Evolutionary conservation across 139 green algal genomes (phyloP).

Genomic region (Raphidocelis subcapitata): DNA sequence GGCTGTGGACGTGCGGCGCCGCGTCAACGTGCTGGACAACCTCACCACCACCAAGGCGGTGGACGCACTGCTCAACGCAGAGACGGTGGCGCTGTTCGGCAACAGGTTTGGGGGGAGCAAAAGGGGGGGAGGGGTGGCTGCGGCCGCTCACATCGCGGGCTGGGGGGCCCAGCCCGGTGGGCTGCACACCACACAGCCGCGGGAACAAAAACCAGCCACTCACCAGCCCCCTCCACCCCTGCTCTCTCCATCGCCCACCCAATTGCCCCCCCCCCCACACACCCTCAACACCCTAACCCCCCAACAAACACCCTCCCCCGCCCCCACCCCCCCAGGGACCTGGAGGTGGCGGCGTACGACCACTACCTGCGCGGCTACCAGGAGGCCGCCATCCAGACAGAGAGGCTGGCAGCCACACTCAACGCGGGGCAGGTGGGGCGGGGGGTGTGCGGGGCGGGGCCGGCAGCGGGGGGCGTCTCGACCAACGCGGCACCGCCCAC

Average conservation of each 20-base stretch:
- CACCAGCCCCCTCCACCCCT: too few relatives aligned
- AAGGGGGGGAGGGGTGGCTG: too few relatives aligned
- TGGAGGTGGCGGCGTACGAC: conserved; percentile 72
- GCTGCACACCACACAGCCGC: too few relatives aligned
- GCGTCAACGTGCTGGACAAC: conserved; percentile 89
- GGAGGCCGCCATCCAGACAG: conserved; percentile 60
- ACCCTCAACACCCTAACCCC: too few relatives aligned
- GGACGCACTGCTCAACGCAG: conserved; percentile 89
- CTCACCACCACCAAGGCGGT: conserved; percentile 83
- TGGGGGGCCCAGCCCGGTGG: too few relatives aligned
- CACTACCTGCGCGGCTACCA: conserved; percentile 60
- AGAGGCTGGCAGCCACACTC: conserved; percentile 73
- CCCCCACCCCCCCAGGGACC: background rate
- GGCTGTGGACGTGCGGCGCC: conserved; percentile 47
- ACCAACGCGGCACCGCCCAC: too few relatives aligned
- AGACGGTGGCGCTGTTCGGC: conserved; percentile 92
- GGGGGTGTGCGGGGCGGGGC: too few relatives aligned
- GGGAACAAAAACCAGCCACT: too few relatives aligned
- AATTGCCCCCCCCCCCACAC: too few relatives aligned
- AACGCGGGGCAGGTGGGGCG: conserved; percentile 97
- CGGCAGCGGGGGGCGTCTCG: too few relatives aligned
- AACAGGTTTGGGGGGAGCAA: conserved; percentile 40
- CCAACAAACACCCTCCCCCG: background rate
- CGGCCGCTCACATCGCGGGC: too few relatives aligned
- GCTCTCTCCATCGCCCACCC: too few relatives aligned